phyloP scores from a whole-genome alignment of 2,329 filamentous ascomycete species.

The Penicillium palitans region DNA sequence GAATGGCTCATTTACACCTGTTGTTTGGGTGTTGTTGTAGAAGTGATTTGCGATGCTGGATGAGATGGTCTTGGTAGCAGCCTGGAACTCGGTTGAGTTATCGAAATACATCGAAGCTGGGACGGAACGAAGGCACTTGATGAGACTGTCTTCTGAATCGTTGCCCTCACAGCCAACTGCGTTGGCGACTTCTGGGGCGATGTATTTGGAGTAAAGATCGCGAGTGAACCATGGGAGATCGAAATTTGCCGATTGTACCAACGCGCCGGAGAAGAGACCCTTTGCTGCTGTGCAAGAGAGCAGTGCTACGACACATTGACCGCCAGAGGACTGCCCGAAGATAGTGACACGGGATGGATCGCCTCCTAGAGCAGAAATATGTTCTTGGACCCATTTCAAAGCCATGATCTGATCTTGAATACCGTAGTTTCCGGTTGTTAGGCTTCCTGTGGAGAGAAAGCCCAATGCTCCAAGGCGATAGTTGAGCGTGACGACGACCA shows the following conservation, averaged over 20 bases:
- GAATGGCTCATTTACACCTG: slow-evolving; percentile 26
- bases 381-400: slow-evolving; percentile 30
- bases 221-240: slow-evolving; percentile 32
- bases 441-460: slow-evolving; percentile 38
- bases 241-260: slow-evolving; percentile 29
- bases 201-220: slow-evolving; percentile 23
- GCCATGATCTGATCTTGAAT: slow-evolving; percentile 35
- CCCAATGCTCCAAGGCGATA: slow-evolving; percentile 36
- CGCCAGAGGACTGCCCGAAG: slow-evolving; percentile 43
- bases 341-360: slow-evolving; percentile 36
- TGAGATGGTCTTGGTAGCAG: slow-evolving; percentile 9
- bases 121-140: slow-evolving; percentile 26
- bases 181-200: slow-evolving; percentile 22
- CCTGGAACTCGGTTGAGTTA: slow-evolving; percentile 22
- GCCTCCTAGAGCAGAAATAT: slow-evolving; percentile 31
- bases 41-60: slow-evolving; percentile 14
- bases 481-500: slow-evolving; percentile 39
- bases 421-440: slow-evolving; percentile 37
- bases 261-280: slow-evolving; percentile 31
- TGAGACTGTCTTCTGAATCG: slow-evolving; percentile 12
- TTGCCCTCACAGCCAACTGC: slow-evolving; percentile 27
- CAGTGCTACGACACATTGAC: slow-evolving; percentile 51
- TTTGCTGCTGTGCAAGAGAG: slow-evolving; percentile 28
- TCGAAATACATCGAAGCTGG: slow-evolving; percentile 24
- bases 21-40: slow-evolving; percentile 19